Percentiles rank a stretch among this genome's conserved stretches.
Evolutionary conservation across 352 stramenopile genomes (phyloP).

Genomic region (Phytophthora boehmeriae): DNA sequence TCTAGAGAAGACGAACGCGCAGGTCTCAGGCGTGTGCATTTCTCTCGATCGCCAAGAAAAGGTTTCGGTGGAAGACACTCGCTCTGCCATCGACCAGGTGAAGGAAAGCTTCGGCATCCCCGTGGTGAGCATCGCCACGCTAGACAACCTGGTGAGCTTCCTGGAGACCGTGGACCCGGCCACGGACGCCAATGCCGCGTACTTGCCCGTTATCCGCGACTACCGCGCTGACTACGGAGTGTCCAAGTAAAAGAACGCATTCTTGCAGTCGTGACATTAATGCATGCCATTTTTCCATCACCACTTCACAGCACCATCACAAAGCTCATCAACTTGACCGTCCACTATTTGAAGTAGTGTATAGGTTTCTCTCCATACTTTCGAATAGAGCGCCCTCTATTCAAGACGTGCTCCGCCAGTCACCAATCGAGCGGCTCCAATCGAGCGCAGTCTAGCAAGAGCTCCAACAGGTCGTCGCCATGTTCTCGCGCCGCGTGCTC

Average conservation of each 20-base stretch:
- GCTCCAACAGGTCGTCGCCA: slow-evolving; percentile 26
- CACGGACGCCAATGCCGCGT: slow-evolving; percentile 63
- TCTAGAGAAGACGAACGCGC: slow-evolving; percentile 89
- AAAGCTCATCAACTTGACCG: too few species aligned
- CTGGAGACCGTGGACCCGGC: slow-evolving; percentile 61
- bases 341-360: too few species aligned
- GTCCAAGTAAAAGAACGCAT: slow-evolving; percentile 29
- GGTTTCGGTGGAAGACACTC: slow-evolving; percentile 90
- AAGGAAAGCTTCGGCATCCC: slow-evolving; percentile 90
- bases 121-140: slow-evolving; percentile 94
- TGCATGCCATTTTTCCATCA: too few species aligned
- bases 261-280: slow-evolving; percentile 13
- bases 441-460: slow-evolving; percentile 16
- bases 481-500: slow-evolving; percentile 72
- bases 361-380: not conserved
- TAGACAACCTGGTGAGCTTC: slow-evolving; percentile 94
- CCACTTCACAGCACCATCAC: too few species aligned
- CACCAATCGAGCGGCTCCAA: slow-evolving; percentile 34
- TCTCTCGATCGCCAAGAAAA: slow-evolving; percentile 98
- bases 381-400: not conserved
- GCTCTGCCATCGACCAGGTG: slow-evolving; percentile 95
- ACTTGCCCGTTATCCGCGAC: slow-evolving; percentile 68
- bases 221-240: slow-evolving; percentile 84
- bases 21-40: slow-evolving; percentile 96
- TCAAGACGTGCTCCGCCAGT: not conserved